Base-by-base conservation (phyloP, 495 filamentous ascomycete genomes). In the Neurospora tetrasperma region DNA sequence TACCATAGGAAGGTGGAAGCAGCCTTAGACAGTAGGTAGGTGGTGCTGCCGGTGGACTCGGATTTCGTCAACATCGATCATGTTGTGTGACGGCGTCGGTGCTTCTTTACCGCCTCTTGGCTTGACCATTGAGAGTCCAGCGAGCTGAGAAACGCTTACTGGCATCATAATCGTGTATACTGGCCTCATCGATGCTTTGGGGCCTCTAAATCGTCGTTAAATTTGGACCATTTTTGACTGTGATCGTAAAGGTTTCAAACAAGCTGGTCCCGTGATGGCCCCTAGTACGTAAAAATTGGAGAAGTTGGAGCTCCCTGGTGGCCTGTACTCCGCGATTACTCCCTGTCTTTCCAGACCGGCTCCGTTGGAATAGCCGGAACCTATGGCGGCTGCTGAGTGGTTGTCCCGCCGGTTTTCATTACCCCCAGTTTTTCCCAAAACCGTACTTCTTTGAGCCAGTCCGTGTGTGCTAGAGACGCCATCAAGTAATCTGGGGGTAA, bases 401-500 rank as follows among this genome's bases (percentile, higher is more conserved):
- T 41, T 74, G 46, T 71, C 76, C 72, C 69, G 70, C 74, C 43
- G 75, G 71, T 79, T 77, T 74, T 71, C 73, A 73, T 76, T 74
- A 73, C 74, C 76, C 78, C 76, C 72, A 72, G 75, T 10, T 75
- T 78, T 74, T 54, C 44, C 62, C 35, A 72, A 74, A 70, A 69
- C 68, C 68, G n/a, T 40, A 38, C 41, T 59, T 42, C 31, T 59
- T 23, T 62, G 71, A n/a, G 69, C 38, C 43, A 9, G 74, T 69
- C 72, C 42, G 54, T 75, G 78, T 75, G 66, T 76, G 75, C 54
- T 66, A 27, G 27, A 66, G 54, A 35, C 75, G 59, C 69, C 35
- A 81, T 82, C 78, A 82, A 75, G 80, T 82, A 82, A 82, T 76
- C 74, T 79, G 77, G 80, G 80, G 80, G 80, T 82, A 82, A 82